phyloP scores from a whole-genome alignment of 192 early-diverging fungal species.

The Backusella tarrabulga region DNA sequence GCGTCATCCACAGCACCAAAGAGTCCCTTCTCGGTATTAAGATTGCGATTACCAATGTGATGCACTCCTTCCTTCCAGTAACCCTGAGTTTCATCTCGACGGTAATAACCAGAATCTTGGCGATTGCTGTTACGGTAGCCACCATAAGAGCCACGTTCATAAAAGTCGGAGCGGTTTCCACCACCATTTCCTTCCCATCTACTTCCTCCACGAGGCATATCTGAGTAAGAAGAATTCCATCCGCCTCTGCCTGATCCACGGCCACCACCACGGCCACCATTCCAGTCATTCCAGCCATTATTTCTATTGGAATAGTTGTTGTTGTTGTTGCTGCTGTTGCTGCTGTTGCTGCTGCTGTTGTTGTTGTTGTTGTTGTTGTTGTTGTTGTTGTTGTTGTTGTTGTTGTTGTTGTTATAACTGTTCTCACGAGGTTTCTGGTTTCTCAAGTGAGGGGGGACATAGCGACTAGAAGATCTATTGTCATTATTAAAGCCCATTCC shows the following conservation, averaged over 20 bases:
- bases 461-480: conserved; percentile 46
- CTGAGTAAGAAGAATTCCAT: conserved; percentile 25
- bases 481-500: conserved; percentile 58
- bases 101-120: conserved; percentile 39
- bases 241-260: conserved; percentile 3
- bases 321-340: too few species aligned
- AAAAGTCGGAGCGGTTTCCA: conserved; percentile 34
- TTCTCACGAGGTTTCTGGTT: conserved; percentile 28
- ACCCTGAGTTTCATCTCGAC: conserved; percentile 47
- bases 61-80: conserved; percentile 80
- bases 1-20: conserved; percentile 73
- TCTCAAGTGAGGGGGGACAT: conserved; percentile 70
- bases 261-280: background rate
- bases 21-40: conserved; percentile 76
- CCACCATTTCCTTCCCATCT: conserved; percentile 38
- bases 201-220: conserved; percentile 22
- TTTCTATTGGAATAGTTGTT: conserved; percentile 9
- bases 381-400: conserved; percentile 27
- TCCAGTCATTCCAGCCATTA: conserved; percentile 41
- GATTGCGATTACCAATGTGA: conserved; percentile 74
- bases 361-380: conserved; percentile 32
- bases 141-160: conserved; percentile 40
- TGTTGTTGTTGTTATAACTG: conserved; percentile 17
- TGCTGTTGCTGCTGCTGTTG: too few species aligned
- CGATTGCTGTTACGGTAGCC: conserved; percentile 38